A percentile compares a stretch with the other conserved stretches of the same genome.
Conservation (phyloP, 108 stramenopile genomes). For the Mediolabrus comicus region DNA sequence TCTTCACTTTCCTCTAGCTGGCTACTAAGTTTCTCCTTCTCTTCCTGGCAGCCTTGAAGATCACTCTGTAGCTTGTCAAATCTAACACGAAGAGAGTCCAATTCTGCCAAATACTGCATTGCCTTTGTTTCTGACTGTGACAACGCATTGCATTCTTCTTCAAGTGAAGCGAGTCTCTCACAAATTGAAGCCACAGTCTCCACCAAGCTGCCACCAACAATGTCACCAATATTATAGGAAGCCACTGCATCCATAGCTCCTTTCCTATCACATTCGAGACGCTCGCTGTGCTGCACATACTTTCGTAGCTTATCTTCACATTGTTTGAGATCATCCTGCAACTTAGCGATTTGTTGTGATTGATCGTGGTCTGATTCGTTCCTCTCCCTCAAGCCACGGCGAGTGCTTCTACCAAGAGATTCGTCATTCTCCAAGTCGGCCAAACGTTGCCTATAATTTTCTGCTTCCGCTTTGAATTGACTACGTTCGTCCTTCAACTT, state of each 20-base stretch:
- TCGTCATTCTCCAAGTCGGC: constrained; percentile 45
- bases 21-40: constrained; percentile 25
- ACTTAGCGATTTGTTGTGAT: constrained; percentile 42
- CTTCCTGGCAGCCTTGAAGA: constrained; percentile 24
- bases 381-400: constrained; percentile 33
- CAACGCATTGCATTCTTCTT: constrained; percentile 62
- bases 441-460: constrained; percentile 50
- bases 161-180: constrained; percentile 58
- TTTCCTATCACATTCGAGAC: constrained; percentile 76
- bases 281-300: constrained; percentile 71
- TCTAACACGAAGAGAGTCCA: constrained; percentile 52
- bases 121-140: constrained; percentile 43
- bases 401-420: background rate
- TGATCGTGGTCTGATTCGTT: constrained; percentile 11
- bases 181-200: constrained; percentile 62
- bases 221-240: constrained; percentile 39
- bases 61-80: constrained; percentile 38
- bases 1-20: constrained; percentile 42
- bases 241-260: constrained; percentile 48
- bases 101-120: constrained; percentile 35
- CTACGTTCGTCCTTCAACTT: constrained; percentile 68
- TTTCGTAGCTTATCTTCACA: constrained; percentile 80
- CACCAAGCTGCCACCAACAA: constrained; percentile 55
- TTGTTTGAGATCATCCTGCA: constrained; percentile 69
- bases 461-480: constrained; percentile 53